Base-by-base conservation (phyloP, 306 rosid species). In the Oemleria cerasiformis region DNA sequence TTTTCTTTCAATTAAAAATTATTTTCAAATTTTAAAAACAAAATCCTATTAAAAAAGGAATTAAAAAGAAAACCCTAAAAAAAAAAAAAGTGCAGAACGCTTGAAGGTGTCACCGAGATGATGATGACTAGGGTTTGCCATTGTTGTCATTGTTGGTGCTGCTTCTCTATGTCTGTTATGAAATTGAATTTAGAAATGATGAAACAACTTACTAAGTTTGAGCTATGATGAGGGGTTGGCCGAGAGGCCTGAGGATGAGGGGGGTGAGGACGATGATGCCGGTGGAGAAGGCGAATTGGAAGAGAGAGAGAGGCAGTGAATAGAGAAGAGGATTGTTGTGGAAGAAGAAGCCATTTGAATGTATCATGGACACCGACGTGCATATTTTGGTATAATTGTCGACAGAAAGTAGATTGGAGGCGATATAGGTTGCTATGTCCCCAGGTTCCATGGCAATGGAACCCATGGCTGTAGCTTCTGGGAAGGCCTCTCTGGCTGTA, bases 211-310 rank as follows among this genome's bases (percentile, higher is more conserved):
- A 77, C 82, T 6, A 80, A 23, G 54, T 67, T 68, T 77, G 87
- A 0, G 82, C 64, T 51, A 76, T 76, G 45, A 76, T 23, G 42
- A 69, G 41, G 65, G 79, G 79, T 48, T 57, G 79, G 25, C 56
- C 55, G 65, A 79, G 74, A 17, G 75, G 82, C 84, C 54, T 79
- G 61, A 83, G 84, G 21, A 76, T 67, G 39, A 8, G 21, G 19
- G 30, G 50, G 43, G 65, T 59, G 5, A 83, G 17, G 61, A 79
- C n/a, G 0, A 73, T 73, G 56, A 61, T 20, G 13, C 36, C 63
- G 14, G 82, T 6, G 38, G 68, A 48, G 47, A 83, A 34, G 42
- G 70, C 39, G 20, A 76, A 40, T 8, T 83, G 81, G 5, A 72
- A 7, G 25, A 79, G 65, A 6, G 79, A 70, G 72, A 83, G 86